Evolutionary conservation across 1,139 yeast species (phyloP), one percentile per base, ranked within the genome.

Genomic region (Taiozyma onychis): DNA sequence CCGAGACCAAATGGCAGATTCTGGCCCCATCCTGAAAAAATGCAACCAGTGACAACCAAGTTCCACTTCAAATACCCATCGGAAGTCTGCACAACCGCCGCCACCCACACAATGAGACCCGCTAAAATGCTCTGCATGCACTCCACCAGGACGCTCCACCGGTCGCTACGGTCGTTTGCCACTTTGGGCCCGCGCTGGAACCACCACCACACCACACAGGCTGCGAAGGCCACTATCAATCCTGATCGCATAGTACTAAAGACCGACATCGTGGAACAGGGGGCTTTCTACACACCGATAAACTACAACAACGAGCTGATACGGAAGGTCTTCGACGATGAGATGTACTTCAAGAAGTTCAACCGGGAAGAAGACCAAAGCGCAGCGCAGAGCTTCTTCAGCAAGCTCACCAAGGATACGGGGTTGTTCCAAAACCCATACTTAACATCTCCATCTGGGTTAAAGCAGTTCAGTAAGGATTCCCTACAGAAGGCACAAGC

Each of bases 381-480:
- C 30, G 26, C 41, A 2, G 24, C 34, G 9, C 22, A 28, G 13
- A 32, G 42, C 13, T 49, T 49, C 35, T 16, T 49, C 14, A 44
- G 43, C 22, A 53, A 43, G 26, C 41, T 55, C 3, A 47, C 44
- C 13, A 54, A 54, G 21, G 60, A 64, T 41, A 70, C 82, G 0
- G 98, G 98, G 0, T 73, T 93, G 39, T 90, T 93, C 65, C 74
- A 76, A 48, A 91, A 91, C 61, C 83, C 84, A 30, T 78, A 77
- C 54, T 71, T 93, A 44, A 78, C 77, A 1, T 75, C 83, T 3
- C 89, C 97, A 0, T 71, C 77, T 22, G 97, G 97, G 0, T 68
- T 93, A 28, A 70, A 78, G 24, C 75, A 77, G 48, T 93, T 89
- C 64, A 81, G 95, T 9, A 72, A 76, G 44, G 75, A 73, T 39